Conservation (phyloP, 805 yeast genomes). For the Candida jianshihensis region DNA sequence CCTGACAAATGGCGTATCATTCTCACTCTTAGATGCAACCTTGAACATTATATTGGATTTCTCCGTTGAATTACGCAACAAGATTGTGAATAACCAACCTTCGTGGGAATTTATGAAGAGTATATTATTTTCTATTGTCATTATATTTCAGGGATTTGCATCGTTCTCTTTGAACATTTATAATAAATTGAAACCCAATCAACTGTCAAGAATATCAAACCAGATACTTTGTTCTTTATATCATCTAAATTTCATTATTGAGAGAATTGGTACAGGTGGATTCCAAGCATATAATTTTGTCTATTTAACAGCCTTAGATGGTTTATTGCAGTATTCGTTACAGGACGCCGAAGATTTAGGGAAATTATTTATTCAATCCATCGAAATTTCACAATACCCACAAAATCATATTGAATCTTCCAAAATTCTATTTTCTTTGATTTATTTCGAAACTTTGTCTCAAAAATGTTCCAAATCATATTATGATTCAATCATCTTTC, state of each 20-base stretch:
- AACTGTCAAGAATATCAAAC: constrained; percentile 19
- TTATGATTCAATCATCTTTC: constrained; percentile 27
- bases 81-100: constrained; percentile 4
- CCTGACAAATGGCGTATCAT: constrained; percentile 18
- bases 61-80: constrained; percentile 4
- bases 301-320: constrained; percentile 42
- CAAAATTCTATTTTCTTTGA: constrained; percentile 22
- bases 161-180: constrained; percentile 29
- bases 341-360: constrained; percentile 23
- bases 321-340: constrained; percentile 24
- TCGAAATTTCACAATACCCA: constrained; percentile 15
- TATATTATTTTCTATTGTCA: constrained; percentile 39
- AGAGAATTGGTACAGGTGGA: constrained; percentile 56
- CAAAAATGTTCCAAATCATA: constrained; percentile 27
- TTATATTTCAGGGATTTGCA: constrained; percentile 44
- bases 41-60: constrained; percentile 12
- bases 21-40: constrained; percentile 9
- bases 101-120: constrained; percentile 35
- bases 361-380: constrained; percentile 21
- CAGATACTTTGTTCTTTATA: constrained; percentile 35
- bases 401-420: constrained; percentile 22
- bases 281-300: constrained; percentile 59
- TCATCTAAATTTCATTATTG: constrained; percentile 39
- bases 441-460: constrained; percentile 26
- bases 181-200: constrained; percentile 10